Percentiles rank a stretch among this genome's conserved stretches.
These are phyloP conservation scores for Chamaecrista fasciculata DNA, from an alignment of 306 rosid genomes.

Conservation along the genomic window DNA sequence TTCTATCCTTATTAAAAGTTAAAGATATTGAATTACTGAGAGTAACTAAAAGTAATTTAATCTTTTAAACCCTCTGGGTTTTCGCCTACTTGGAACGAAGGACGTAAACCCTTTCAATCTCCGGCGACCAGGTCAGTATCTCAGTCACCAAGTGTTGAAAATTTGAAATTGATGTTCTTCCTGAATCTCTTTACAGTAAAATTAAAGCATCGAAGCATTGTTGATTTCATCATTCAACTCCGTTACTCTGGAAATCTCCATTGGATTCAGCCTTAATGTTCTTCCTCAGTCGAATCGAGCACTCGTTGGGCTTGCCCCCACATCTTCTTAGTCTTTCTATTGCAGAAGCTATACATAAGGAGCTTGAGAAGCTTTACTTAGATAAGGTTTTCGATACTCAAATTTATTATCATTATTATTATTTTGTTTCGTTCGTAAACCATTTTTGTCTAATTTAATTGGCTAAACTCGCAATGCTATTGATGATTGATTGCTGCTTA, in stretches of 20 bases:
- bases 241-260: too few relatives aligned
- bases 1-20: too few relatives aligned
- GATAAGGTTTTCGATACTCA: conserved; percentile 67
- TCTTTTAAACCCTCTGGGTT: background rate
- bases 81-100: background rate
- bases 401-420: too few relatives aligned
- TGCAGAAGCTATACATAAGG: conserved; percentile 52
- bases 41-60: too few relatives aligned
- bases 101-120: too few relatives aligned
- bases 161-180: background rate
- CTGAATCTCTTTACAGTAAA: background rate
- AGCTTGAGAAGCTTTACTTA: conserved; percentile 73
- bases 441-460: conserved; percentile 3
- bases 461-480: background rate
- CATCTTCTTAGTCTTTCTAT: conserved; percentile 49
- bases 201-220: too few relatives aligned
- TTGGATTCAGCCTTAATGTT: conserved; percentile 52
- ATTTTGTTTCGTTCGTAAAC: background rate
- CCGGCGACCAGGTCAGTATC: background rate
- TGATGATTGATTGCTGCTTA: conserved; percentile 31
- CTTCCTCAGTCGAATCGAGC: conserved; percentile 67
- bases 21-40: too few relatives aligned
- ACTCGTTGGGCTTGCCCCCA: conserved; percentile 65
- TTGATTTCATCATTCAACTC: too few relatives aligned
- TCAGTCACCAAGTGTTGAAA: too few relatives aligned